Evolutionary conservation across 495 filamentous ascomycete species (phyloP), one percentile per base, ranked within the genome.

Genomic region (Hypomontagnella monticulosa): DNA sequence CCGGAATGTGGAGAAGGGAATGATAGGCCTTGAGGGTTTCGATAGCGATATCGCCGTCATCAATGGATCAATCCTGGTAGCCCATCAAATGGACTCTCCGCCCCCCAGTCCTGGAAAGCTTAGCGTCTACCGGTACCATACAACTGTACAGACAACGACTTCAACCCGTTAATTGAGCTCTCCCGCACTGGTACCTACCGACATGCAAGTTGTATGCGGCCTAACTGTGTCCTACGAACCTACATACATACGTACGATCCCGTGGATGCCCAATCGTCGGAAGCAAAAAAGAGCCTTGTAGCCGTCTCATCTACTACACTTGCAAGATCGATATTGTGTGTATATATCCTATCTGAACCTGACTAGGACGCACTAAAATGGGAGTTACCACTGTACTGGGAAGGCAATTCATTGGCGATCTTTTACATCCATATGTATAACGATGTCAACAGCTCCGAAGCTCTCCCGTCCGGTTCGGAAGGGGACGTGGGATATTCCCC

Each of bases 241-340:
- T 59, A 67, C 63, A 61, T 62, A 73, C 61, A 62, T 56, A 63
- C 57, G 51, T 67, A 38, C 59, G 59, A 61, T 62, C 61, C 64
- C 56, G 59, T 68, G 60, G 67, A 61, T 73, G 71, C 71, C 71
- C 69, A 73, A 73, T 71, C 69, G 65, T 67, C 69, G 65, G 67
- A 52, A 56, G 62, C 9, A 47, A 64, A 67, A 67, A 58, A 38
- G 43, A 60, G 42, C 56, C 55, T 56, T 60, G 51, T 60, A 56
- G 55, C 33, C 6, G 40, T 48, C 36, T 57, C 23, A 30, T 53
- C 44, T 51, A 20, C 23, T 65, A 49, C 50, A 50, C 16, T 57
- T 55, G 33, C 37, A 47, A 49, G 47, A 49, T 27, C 23, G 23
- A 27, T 30, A 49, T 57, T 33, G 12, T 47, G 15, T 41, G n/a